Base-by-base conservation (phyloP, 768 basidiomycete genomes). In the Kwoniella dejecticola region DNA sequence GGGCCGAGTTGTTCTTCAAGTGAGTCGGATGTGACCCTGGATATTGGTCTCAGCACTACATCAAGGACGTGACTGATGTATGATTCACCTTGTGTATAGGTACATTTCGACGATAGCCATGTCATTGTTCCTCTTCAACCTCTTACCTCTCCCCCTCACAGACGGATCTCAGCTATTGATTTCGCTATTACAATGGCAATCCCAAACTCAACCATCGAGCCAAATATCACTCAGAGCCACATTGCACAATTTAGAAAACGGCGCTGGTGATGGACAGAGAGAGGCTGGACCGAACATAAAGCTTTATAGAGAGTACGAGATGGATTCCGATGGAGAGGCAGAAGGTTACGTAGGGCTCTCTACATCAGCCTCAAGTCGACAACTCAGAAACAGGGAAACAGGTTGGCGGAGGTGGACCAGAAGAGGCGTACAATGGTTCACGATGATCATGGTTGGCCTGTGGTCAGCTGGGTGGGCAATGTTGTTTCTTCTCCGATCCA, bases 121-220 rank as follows among this genome's bases (percentile, higher is more conserved):
- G 30, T 91, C 90, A 2, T 81, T 94, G 1, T 91, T 85, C 75
- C 78, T 91, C 59, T 86, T 93, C 81, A 94, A 94, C 75, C 83
- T 90, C 26, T 82, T 93, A 23, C 90, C 91, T 0, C 74, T 92
- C 31, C 84, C 84, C 2, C 79, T 81, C 48, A 81, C 93, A 19
- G 91, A 94, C 62, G 91, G 91, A 26, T 79, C 82, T 7, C 83
- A 87, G 65, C 79, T 88, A 19, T 80, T 90, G 8, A 73, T 69
- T 65, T 26, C 56, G 79, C 50, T 68, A 29, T 49, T 69, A 3
- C 12, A 52, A 47, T 27, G 60, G 66, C 24, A 46, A 38, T 56
- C 57, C 2, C 7, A 7, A 36, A 7, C 7, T 36, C 7, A 36
- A 49, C 41, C 17, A 46, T 41, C 41, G 13, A 21, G 7, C 41